Base-by-base conservation (phyloP, 2,329 filamentous ascomycete genomes). In the Aspergillus puulaauensis region DNA sequence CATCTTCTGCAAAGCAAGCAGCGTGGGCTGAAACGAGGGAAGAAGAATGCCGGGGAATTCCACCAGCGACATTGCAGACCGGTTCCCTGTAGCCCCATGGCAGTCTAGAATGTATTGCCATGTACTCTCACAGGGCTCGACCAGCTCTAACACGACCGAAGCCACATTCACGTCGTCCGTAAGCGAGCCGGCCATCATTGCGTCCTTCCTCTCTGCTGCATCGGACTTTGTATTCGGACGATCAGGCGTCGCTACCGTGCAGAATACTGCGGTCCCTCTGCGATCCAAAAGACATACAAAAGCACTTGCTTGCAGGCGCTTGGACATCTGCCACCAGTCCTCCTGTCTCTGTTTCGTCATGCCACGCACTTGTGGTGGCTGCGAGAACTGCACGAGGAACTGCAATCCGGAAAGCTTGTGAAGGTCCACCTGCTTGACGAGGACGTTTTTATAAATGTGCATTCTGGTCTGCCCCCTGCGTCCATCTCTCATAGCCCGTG, bases 41-140 rank as follows among this genome's bases (percentile, higher is more conserved):
- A 87, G 72, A 2, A 89, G 69, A 4, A 88, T 73, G 0, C 82
- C 83, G 0, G 85, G 86, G 56, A 89, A 88, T 61, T 89, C 86
- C 1, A 88, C 77, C 1, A 89, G 74, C 3, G 67, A 66, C 4
- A 73, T 46, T 6, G 58, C 52, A 1, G 51, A 56, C 33, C 45
- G 46, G 1, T 45, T 50, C 46, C 41, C 8, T 48, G 24, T 6
- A 27, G 37, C 6, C 39, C 24, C 21, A 23, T 52, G 48, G 57
- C 49, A 37, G 60, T 64, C 17, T 64, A 60, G 11, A 68, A 59
- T 35, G 67, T 61, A 47, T 60, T 62, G 35, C 56, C 56, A 37
- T 50, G 51, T 15, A 57, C 64, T 49, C 4, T 74, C 65, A 15
- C 69, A 58, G 11, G 58, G 58, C 62, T 68, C 69, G 14, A 70